Evolutionary conservation across 177 flowering plant genomes (phyloP).

Genomic region (Tripterygium wilfordii): DNA sequence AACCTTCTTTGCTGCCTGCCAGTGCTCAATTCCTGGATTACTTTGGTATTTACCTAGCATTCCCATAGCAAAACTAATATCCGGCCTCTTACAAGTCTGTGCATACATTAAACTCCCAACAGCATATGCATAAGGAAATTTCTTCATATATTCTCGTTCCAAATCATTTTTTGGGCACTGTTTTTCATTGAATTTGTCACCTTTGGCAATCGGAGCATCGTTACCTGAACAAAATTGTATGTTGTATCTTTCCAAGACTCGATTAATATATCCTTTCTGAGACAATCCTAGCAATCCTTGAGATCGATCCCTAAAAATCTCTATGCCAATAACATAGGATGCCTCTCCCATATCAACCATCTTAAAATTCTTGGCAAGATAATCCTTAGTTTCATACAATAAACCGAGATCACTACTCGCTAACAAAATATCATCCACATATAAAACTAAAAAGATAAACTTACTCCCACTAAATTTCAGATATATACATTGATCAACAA

Average conservation of each 20-base stretch:
- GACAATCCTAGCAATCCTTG: background rate
- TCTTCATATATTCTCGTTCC: constrained; percentile 1
- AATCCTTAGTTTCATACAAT: background rate
- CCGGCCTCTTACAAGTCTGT: no score
- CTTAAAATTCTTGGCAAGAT: background rate
- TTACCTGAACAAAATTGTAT: background rate
- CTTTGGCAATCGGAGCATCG: background rate
- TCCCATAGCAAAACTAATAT: no score
- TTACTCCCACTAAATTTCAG: constrained; percentile 6
- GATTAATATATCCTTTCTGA: background rate
- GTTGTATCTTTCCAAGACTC: background rate
- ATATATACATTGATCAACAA: no score
- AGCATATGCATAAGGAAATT: constrained; percentile 4
- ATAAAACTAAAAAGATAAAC: constrained; percentile 4
- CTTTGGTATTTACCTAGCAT: no score
- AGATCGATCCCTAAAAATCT: background rate
- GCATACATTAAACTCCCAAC: no score
- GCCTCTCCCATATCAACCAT: no score
- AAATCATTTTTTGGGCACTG: constrained; percentile 5
- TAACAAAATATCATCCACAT: constrained; percentile 5
- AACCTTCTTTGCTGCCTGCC: no score
- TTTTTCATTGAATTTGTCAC: background rate
- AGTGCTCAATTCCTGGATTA: no score
- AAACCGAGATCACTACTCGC: background rate
- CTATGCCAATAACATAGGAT: no score